These are phyloP conservation scores for Arthrinium phaeospermum DNA, from an alignment of 2,329 filamentous ascomycete species.

Conservation along the genomic window DNA sequence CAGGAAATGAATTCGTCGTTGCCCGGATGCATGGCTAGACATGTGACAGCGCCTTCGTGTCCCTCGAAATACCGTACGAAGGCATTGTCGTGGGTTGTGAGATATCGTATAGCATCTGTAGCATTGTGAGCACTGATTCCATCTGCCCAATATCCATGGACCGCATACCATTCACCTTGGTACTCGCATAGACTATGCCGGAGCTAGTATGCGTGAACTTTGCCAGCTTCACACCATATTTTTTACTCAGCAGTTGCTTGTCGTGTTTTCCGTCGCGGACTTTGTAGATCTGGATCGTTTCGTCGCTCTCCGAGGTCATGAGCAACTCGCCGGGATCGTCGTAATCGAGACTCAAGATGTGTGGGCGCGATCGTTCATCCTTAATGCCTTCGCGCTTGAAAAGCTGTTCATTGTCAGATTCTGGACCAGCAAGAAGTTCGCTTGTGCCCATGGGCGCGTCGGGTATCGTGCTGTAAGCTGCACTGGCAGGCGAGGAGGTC, in stretches of 20 bases:
- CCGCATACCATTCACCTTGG: slow-evolving; percentile 81
- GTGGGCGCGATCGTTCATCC: slow-evolving; percentile 58
- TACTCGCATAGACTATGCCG: slow-evolving; percentile 93
- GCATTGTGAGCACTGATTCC: slow-evolving; percentile 5
- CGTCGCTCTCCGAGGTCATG: slow-evolving; percentile 90
- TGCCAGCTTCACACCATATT: slow-evolving; percentile 93
- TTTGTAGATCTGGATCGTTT: slow-evolving; percentile 95
- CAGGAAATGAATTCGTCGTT: slow-evolving; percentile 92
- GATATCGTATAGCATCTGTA: slow-evolving; percentile 80
- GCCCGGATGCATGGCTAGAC: slow-evolving; percentile 81
- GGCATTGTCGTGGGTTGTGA: slow-evolving; percentile 92
- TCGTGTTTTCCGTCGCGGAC: slow-evolving; percentile 88
- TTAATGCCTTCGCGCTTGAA: slow-evolving; percentile 65
- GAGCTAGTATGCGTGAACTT: slow-evolving; percentile 92
- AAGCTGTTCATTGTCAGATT: slow-evolving; percentile 47
- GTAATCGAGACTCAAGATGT: slow-evolving; percentile 91
- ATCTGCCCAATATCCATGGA: not conserved
- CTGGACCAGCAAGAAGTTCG: not conserved
- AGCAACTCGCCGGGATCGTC: slow-evolving; percentile 93
- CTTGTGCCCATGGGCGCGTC: not conserved
- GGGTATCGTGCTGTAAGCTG: not conserved
- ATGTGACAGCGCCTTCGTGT: slow-evolving; percentile 84
- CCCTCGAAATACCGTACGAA: slow-evolving; percentile 97
- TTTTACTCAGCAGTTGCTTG: slow-evolving; percentile 91
- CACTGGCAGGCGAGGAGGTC: not conserved